Evolutionary conservation across 352 stramenopile species (phyloP).

Genomic region (Globisporangium okanoganense): DNA sequence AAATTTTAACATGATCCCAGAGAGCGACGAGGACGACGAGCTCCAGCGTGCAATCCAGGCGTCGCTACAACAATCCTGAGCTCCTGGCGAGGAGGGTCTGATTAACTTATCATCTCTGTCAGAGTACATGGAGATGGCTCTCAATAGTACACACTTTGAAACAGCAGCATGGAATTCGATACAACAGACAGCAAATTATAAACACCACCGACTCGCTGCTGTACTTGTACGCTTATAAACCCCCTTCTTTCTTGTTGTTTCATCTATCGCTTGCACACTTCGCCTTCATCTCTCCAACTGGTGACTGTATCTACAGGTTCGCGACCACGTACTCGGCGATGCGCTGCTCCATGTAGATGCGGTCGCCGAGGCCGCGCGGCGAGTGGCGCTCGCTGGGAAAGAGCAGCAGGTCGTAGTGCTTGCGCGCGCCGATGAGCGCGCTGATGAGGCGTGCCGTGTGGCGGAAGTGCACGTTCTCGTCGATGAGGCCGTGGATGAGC

Average conservation of each 20-base stretch:
- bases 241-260: not conserved
- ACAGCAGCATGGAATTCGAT: not conserved
- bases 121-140: not conserved
- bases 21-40: constrained; percentile 70
- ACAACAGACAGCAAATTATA: not conserved
- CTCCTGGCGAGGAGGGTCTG: not conserved
- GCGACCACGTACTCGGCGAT: constrained; percentile 86
- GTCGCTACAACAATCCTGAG: constrained; percentile 53
- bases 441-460: constrained; percentile 97
- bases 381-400: constrained; percentile 97
- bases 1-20: constrained; percentile 4
- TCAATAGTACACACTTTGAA: not conserved
- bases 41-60: constrained; percentile 80
- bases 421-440: constrained; percentile 90
- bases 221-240: not conserved
- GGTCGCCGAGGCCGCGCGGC: constrained; percentile 88
- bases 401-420: constrained; percentile 95
- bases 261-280: constrained; percentile 5
- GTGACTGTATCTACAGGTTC: constrained; percentile 46
- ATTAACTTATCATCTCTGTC: constrained; percentile 6
- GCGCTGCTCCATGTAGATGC: constrained; percentile 95
- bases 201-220: not conserved
- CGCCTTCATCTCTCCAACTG: not conserved
- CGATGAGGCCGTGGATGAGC: constrained; percentile 95
- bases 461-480: constrained; percentile 98